Evolutionary conservation across 345 rosid genomes (phyloP).

Genomic region (Nephelium lappaceum): DNA sequence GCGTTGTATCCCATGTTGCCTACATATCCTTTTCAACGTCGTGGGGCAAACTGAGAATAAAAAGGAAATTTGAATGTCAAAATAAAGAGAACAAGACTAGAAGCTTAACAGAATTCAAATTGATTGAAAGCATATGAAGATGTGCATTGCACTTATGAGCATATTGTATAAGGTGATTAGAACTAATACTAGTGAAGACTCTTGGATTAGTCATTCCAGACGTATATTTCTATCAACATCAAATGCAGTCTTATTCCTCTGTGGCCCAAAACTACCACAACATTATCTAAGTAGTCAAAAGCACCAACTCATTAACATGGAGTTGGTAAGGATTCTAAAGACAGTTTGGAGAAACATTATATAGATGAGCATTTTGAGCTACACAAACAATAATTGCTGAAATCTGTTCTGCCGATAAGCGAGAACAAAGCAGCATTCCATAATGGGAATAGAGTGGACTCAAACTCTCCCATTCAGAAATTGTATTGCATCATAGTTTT

Average conservation of each 20-base stretch:
- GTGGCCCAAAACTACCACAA: not conserved
- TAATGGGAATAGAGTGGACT: not conserved
- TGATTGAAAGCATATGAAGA: not conserved
- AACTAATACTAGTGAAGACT: not conserved
- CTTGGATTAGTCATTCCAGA: not conserved
- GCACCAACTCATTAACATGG: not conserved
- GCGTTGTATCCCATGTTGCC: slow-evolving; percentile 83
- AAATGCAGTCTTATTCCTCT: not conserved
- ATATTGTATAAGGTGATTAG: not conserved
- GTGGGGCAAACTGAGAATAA: slow-evolving; percentile 90
- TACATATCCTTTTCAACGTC: slow-evolving; percentile 92
- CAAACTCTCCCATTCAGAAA: not conserved
- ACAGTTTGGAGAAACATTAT: not conserved
- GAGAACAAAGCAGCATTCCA: not conserved
- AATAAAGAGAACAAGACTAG: not conserved
- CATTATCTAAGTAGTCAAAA: not conserved
- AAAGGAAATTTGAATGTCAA: slow-evolving; percentile 25
- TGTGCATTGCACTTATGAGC: not conserved
- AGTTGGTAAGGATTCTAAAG: not conserved
- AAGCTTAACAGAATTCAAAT: not conserved
- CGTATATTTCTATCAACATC: not conserved
- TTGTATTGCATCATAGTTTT: not conserved
- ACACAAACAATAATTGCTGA: not conserved
- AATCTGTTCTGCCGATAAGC: not conserved
- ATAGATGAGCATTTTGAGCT: not conserved